A percentile compares a stretch with the other conserved stretches of the same genome.
phyloP scores from a whole-genome alignment of 2,329 filamentous ascomycete genomes.

The Verticillium alfalfae region DNA sequence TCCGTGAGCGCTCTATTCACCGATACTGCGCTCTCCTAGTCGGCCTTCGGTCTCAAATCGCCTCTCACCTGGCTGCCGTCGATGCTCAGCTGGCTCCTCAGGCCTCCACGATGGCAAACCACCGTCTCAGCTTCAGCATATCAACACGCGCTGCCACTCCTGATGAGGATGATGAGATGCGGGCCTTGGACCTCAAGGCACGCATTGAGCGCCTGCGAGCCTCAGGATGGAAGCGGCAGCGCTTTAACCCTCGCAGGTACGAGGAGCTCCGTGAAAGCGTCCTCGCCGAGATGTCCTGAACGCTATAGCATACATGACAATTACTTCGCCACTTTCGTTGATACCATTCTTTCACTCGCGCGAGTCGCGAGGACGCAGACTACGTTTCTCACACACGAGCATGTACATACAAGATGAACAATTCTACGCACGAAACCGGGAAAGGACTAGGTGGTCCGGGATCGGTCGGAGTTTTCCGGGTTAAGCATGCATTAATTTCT shows the following conservation, averaged over 20 bases:
- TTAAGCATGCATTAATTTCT: neutral
- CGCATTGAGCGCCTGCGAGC: constrained; percentile 50
- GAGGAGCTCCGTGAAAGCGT: constrained; percentile 45
- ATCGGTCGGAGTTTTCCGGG: neutral
- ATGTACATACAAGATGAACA: neutral
- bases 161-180: constrained; percentile 25
- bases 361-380: neutral
- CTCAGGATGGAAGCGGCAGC: constrained; percentile 49
- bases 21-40: constrained; percentile 44
- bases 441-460: neutral
- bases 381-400: neutral
- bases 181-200: constrained; percentile 35
- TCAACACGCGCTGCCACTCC: constrained; percentile 6
- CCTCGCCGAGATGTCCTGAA: constrained; percentile 38
- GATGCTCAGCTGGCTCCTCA: constrained; percentile 29
- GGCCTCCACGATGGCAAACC: constrained; percentile 6
- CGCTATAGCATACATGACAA: neutral
- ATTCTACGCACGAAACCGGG: neutral
- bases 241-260: constrained; percentile 49
- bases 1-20: constrained; percentile 36
- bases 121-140: constrained; percentile 11
- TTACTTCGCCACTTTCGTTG: neutral
- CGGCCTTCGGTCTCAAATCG: constrained; percentile 41
- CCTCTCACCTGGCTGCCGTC: constrained; percentile 40
- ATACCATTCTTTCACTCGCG: neutral